Base-by-base conservation (phyloP, 495 filamentous ascomycete genomes). In the Aspergillus baeticus region DNA sequence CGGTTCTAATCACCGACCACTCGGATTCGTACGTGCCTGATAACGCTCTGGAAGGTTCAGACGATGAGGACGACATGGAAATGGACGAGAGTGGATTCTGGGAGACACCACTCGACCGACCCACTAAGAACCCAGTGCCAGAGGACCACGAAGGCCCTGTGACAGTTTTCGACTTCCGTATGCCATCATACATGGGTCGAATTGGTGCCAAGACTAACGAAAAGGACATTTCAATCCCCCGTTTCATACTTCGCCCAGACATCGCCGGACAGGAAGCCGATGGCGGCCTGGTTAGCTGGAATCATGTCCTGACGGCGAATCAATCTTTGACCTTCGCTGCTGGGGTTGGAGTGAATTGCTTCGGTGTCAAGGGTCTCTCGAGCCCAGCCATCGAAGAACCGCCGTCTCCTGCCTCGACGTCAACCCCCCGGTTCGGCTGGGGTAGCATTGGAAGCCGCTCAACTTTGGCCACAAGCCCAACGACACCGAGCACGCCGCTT, bases 181-280 rank as follows among this genome's bases (percentile, higher is more conserved):
- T 79, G 72, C 75, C 76, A 5, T 68, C 73, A 22, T 73, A 70
- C 47, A 77, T 79, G 72, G 76, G 76, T 7, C 62, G 74, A 13
- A 65, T 69, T 10, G 72, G 72, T 11, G n/a, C 60, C 26, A 59
- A 45, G 22, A 69, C 67, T 11, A 69, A 55, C 15, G 54, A 44
- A 10, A 67, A 66, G 6, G 68, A 70, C 14, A 63, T 69, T 10
- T 68, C 67, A 0, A 77, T 77, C 21, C 76, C 76, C 8, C 63
- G 64, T 13, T 77, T 79, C 55, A 58, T 74, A n/a, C 69, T 79
- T 10, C 74, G 63, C 22, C 75, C 76, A 7, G 76, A 79, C 62
- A 68, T 77, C 35, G 51, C 63, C 0, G 75, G 76, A 11, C 68
- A 72, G 41, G 76, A 79, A 49, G 63, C 64, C 6, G 75, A 79